Evolutionary conservation across 768 basidiomycete genomes (phyloP), one percentile per base, ranked within the genome.

Genomic region (Macrolepiota fuliginosa): DNA sequence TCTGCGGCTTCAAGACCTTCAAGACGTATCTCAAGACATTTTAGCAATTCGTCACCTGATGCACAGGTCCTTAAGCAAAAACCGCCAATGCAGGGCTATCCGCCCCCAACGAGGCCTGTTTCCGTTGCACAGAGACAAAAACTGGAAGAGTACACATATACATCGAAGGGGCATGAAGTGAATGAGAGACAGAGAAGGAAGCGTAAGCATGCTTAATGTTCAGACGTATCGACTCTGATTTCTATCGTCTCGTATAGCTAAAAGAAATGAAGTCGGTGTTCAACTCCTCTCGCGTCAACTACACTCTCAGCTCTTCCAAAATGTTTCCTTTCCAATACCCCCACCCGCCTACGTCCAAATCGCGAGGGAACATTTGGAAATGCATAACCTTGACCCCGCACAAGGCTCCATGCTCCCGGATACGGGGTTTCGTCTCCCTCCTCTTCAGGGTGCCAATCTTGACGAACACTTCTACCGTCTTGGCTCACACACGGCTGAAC

Each of bases 381-480:
- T 79, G 73, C 93, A 97, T 70, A 88, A 84, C 11, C 86, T 98
- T 49, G 88, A 92, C 64, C 90, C 91, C 5, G 79, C 83, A 13
- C 88, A 90, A 64, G 90, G 89, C 22, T 92, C 95, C 4, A 79
- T 88, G 9, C 83, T 95, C n/a, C 88, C 92, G 0, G 85, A 94
- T 65, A 86, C 84, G 19, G 74, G 80, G 2, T 95, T 98, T 71
- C 85, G 88, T 13, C 83, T 98, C 4, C 97, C 96, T 1, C 83
- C 83, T 0, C 78, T 99, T 2, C 90, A 92, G 74, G 96, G 96
- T 9, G 64, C 75, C 9, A 88, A 87, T 63, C 84, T 98, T 61
- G 85, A 91, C 61, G 87, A 96, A 67, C 97, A 99, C 73, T 98
- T 98, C 74, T 81, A 92, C 66, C 81, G 82, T 52, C 83, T 99